These are phyloP conservation scores for Colletotrichum agaves DNA, from an alignment of 2,329 filamentous ascomycete genomes.

Conservation along the genomic window DNA sequence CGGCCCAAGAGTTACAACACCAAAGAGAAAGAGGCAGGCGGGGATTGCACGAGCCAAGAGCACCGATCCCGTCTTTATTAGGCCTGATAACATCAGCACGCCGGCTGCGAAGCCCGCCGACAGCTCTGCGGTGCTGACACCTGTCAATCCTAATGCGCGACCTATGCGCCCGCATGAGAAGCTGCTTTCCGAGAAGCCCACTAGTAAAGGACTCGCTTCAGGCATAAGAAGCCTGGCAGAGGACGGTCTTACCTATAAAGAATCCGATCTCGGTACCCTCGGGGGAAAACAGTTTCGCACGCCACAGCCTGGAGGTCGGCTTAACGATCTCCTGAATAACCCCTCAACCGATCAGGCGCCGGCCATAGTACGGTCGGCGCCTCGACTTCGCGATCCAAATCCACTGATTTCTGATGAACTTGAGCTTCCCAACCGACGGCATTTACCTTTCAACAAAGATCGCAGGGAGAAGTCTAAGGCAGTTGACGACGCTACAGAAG, in stretches of 20 bases:
- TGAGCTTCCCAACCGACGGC: conserved; percentile 52
- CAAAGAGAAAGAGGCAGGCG: conserved; percentile 46
- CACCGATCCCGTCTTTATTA: conserved; percentile 17
- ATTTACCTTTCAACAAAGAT: conserved; percentile 53
- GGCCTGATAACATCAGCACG: conserved; percentile 27
- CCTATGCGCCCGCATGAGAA: conserved; percentile 39
- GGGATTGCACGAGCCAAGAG: conserved; percentile 9
- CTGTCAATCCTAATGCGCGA: conserved; percentile 50
- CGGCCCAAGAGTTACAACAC: conserved; percentile 55
- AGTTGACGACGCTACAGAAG: neutral
- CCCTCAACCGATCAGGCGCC: conserved; percentile 41
- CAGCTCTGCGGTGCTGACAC: conserved; percentile 48
- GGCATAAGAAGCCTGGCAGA: conserved; percentile 59
- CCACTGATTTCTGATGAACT: conserved; percentile 40
- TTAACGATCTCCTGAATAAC: conserved; percentile 49
- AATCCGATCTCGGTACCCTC: conserved; percentile 26
- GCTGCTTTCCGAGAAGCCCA: conserved; percentile 36
- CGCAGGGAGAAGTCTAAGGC: conserved; percentile 30
- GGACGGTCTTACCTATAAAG: conserved; percentile 53
- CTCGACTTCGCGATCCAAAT: conserved; percentile 39
- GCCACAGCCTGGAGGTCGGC: conserved; percentile 42
- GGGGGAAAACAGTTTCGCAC: conserved; percentile 33
- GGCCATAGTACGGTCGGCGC: conserved; percentile 42
- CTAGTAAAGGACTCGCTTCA: conserved; percentile 44
- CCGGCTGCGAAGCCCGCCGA: conserved; percentile 39